Conservation (phyloP, 306 rosid species). For the Cyclanthera cordifolia region DNA sequence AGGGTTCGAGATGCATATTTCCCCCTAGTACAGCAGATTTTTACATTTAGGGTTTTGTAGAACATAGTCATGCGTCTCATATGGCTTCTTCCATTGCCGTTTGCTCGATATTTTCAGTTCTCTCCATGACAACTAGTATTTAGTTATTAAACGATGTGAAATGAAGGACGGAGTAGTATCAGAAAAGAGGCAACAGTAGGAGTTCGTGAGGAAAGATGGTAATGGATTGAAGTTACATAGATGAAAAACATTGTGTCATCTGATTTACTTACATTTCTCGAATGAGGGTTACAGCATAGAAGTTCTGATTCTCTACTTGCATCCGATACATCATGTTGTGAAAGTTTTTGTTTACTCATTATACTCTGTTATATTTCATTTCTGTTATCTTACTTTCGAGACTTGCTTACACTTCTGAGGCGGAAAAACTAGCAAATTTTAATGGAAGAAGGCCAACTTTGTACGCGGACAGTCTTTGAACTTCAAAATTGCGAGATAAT, state of each 20-base stretch:
- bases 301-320: not conserved
- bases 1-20: not conserved
- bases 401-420: too few species aligned
- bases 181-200: not conserved
- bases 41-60: not conserved
- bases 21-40: not conserved
- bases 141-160: not conserved
- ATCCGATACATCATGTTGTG: not conserved
- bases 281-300: not conserved
- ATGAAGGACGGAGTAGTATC: not conserved
- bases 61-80: not conserved
- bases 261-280: not conserved
- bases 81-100: not conserved
- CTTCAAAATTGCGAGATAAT: not conserved
- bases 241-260: not conserved
- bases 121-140: not conserved
- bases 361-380: not conserved
- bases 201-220: not conserved
- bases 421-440: not conserved
- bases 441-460: not conserved
- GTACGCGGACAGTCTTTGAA: not conserved
- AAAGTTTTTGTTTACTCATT: not conserved
- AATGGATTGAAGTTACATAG: not conserved
- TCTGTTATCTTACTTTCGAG: not conserved
- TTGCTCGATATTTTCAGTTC: not conserved